Percentiles rank a stretch among this genome's conserved stretches.
Evolutionary conservation across 306 rosid genomes (phyloP).

Genomic region (Casuarina cunninghamiana): DNA sequence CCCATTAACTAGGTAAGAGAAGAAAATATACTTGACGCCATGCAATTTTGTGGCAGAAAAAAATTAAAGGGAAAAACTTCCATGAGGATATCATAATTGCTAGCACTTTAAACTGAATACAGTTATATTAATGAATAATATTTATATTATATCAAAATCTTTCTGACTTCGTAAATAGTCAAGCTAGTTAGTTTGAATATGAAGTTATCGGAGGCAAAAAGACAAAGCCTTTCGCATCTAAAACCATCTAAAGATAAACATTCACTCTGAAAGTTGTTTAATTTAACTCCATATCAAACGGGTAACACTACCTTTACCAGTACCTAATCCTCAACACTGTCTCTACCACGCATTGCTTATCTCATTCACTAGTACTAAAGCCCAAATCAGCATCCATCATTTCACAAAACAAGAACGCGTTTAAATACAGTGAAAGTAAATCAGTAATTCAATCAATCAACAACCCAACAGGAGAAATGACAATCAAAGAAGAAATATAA

Average conservation of each 20-base stretch:
- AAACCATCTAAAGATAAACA: background rate
- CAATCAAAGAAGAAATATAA: background rate
- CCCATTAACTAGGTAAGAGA: background rate
- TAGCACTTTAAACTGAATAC: background rate
- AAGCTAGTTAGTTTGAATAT: background rate
- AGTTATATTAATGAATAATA: background rate
- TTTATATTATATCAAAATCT: background rate
- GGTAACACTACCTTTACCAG: background rate
- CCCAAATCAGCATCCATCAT: background rate
- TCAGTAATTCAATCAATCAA: background rate
- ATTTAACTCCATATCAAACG: background rate
- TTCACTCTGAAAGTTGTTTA: background rate
- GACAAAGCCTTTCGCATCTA: background rate
- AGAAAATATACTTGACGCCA: constrained; percentile 10
- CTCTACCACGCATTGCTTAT: background rate
- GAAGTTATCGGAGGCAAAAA: background rate
- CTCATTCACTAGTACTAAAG: background rate
- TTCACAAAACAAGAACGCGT: background rate
- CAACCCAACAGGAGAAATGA: background rate
- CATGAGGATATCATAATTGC: constrained; percentile 22
- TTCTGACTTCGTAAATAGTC: background rate
- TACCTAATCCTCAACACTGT: background rate
- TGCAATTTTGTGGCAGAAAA: constrained; percentile 18
- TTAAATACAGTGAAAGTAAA: background rate
- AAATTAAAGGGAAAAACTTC: background rate